Evolutionary conservation across 2,329 filamentous ascomycete species (phyloP), one percentile per base, ranked within the genome.

Genomic region (Alternaria metachromatica): DNA sequence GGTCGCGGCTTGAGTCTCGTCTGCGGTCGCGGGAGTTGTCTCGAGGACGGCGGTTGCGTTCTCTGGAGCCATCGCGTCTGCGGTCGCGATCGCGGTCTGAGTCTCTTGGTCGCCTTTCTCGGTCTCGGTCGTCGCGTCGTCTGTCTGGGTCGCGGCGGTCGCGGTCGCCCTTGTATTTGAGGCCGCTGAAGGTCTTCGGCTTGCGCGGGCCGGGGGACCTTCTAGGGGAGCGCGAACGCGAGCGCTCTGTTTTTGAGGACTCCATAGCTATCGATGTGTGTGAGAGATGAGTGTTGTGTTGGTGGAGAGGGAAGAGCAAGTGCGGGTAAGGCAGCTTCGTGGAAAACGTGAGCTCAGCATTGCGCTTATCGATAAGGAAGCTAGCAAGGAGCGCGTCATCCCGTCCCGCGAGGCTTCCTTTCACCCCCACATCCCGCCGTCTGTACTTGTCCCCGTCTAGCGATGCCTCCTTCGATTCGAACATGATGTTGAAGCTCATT

Each of bases 91-190:
- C 69, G 51, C 72, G 63, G 28, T 66, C 81, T 18, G 46, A 25
- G 12, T 61, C 53, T 54, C 62, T 33, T 8, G 57, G 58, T 37
- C 61, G 61, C 23, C 61, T 33, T 65, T 78, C 73, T 69, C 80
- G 48, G 12, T 62, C 81, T 53, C 72, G 61, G 13, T 63, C 58
- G 26, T 66, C 63, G 12, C 64, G 60, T 43, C 64, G 43, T 41
- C 64, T 23, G 21, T 63, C 60, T 30, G 60, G 49, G 10, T 62
- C 62, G 33, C 65, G 58, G 11, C 60, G 55, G 8, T 65, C 63
- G 6, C 60, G 41, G 20, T 65, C 66, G 61, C 78, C 86, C 70
- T 89, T 90, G 83, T 85, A 89, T 68, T 84, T 84, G 69, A 89
- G 87, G 10, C 87, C 86, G 5, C 85, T 84, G 60, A 80, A 82